Conservation (phyloP, 2,329 filamentous ascomycete genomes). For the Rhynchosporium graminicola region DNA sequence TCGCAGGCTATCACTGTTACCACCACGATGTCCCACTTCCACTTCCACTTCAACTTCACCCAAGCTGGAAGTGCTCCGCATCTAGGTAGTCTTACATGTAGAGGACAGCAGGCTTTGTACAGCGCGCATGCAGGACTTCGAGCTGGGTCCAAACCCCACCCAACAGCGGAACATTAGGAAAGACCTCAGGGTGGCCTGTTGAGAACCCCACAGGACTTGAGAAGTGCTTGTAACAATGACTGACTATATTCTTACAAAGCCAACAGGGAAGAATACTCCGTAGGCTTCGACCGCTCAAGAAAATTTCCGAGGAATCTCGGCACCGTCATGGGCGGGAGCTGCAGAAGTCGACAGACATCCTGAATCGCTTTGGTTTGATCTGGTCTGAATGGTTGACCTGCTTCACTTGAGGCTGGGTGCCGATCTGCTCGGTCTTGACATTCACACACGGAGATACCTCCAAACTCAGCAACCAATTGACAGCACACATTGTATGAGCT, state of each 20-base stretch:
- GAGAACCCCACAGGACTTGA: not conserved
- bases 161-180: not conserved
- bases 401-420: constrained; percentile 8
- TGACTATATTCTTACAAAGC: constrained; percentile 2
- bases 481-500: not conserved
- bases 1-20: too few species aligned
- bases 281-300: not conserved
- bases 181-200: not conserved
- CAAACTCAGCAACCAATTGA: not conserved
- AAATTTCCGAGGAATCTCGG: not conserved
- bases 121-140: constrained; percentile 2
- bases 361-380: not conserved
- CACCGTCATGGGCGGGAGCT: not conserved
- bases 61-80: too few species aligned
- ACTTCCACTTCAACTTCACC: too few species aligned
- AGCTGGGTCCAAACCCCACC: not conserved
- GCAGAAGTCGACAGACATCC: not conserved
- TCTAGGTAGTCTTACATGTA: too few species aligned
- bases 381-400: not conserved
- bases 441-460: not conserved
- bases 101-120: not conserved
- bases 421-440: not conserved
- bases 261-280: too few species aligned
- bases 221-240: not conserved
- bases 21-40: too few species aligned